Percentiles rank a stretch among this genome's conserved stretches.
phyloP scores from a whole-genome alignment of 2,329 filamentous ascomycete genomes.

The Aurifilum marmelostoma region DNA sequence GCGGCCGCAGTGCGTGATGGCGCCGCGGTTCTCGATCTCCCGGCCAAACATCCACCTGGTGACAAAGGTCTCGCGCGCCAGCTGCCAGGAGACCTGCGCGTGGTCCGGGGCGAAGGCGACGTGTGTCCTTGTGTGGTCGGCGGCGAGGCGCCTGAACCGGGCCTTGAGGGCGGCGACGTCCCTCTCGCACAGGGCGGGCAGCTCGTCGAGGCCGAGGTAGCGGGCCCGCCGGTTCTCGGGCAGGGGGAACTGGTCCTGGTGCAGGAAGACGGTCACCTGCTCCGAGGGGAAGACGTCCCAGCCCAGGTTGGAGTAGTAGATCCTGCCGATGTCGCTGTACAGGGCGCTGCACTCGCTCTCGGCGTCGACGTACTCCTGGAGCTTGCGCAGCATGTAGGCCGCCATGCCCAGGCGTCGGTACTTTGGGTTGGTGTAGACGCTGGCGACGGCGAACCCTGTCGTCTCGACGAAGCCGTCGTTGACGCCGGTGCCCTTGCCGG shows the following conservation, averaged over 20 bases:
- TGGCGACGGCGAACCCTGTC: constrained; percentile 39
- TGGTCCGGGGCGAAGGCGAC: constrained; percentile 41
- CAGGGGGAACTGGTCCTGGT: constrained; percentile 31
- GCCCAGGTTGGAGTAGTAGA: constrained; percentile 41
- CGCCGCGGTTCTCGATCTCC: constrained; percentile 31
- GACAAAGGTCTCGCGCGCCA: constrained; percentile 38
- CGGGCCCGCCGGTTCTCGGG: constrained; percentile 30
- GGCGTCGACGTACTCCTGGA: constrained; percentile 41
- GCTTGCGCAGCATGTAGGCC: constrained; percentile 38
- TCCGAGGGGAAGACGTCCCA: constrained; percentile 40
- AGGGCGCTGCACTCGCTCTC: constrained; percentile 41
- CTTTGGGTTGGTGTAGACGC: constrained; percentile 42
- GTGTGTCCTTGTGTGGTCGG: constrained; percentile 35
- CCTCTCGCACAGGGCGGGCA: constrained; percentile 34
- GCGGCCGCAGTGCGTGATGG: constrained; percentile 34
- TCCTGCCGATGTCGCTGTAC: constrained; percentile 41
- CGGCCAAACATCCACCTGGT: constrained; percentile 32
- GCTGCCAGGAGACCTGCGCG: constrained; percentile 39
- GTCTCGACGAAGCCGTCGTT: constrained; percentile 33
- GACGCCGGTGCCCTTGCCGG: constrained; percentile 31
- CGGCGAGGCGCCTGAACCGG: constrained; percentile 32
- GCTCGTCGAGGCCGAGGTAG: constrained; percentile 34
- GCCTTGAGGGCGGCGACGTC: constrained; percentile 35
- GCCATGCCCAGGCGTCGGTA: constrained; percentile 42
- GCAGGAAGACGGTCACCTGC: constrained; percentile 40